Conservation (phyloP, 2,329 filamentous ascomycete species). For the Colletotrichum echinochloae region DNA sequence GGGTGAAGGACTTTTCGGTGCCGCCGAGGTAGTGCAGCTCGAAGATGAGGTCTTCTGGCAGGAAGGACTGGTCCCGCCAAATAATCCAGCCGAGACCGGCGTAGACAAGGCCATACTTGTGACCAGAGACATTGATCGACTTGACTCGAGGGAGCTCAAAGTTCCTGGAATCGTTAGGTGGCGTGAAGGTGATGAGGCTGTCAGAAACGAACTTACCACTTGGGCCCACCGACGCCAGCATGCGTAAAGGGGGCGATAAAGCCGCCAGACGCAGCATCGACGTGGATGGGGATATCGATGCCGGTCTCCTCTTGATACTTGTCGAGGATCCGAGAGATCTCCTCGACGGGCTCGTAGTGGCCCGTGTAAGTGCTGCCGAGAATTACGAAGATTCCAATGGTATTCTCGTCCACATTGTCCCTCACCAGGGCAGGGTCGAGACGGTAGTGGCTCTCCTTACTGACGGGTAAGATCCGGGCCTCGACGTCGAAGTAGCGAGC, state of each 20-base stretch:
- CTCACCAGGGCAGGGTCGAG: constrained; percentile 74
- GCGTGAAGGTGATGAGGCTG: background rate
- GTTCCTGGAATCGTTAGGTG: constrained; percentile 54
- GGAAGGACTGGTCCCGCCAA: constrained; percentile 73
- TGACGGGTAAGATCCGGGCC: constrained; percentile 72
- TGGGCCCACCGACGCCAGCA: constrained; percentile 65
- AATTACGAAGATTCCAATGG: constrained; percentile 81
- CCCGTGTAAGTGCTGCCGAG: constrained; percentile 80
- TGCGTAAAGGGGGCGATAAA: constrained; percentile 73
- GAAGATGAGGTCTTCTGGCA: constrained; percentile 77
- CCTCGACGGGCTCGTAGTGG: constrained; percentile 78
- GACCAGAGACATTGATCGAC: constrained; percentile 73
- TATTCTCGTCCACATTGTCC: constrained; percentile 79
- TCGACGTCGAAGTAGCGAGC: constrained; percentile 81
- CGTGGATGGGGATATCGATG: constrained; percentile 75
- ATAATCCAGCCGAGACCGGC: constrained; percentile 78
- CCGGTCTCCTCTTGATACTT: constrained; percentile 71
- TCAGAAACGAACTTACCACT: constrained; percentile 60
- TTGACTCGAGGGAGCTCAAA: constrained; percentile 72
- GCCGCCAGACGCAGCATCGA: constrained; percentile 71
- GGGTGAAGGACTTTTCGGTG: constrained; percentile 75
- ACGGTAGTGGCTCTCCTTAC: constrained; percentile 68
- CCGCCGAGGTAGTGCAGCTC: constrained; percentile 78
- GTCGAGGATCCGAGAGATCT: constrained; percentile 74
- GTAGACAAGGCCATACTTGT: constrained; percentile 74